Conservation (phyloP, 192 early-diverging fungal genomes). For the Coemansia sp. region DNA sequence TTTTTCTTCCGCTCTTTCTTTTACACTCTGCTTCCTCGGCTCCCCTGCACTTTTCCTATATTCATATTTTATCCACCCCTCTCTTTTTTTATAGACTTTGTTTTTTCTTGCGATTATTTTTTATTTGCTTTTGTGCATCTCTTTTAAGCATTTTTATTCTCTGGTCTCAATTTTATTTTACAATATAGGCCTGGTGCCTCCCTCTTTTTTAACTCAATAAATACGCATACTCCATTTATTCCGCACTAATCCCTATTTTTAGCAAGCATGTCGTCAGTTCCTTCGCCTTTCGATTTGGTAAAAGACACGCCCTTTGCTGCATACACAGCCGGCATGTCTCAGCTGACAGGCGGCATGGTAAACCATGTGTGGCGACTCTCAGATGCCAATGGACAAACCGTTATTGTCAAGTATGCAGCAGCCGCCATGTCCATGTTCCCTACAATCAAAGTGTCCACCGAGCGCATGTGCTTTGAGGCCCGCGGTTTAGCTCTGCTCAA, state of each 20-base stretch:
- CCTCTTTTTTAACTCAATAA: not conserved
- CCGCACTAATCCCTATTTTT: not conserved
- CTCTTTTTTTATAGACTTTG: not conserved
- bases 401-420: conserved; percentile 30
- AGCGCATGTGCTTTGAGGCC: conserved; percentile 33
- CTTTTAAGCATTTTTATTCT: not conserved
- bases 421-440: conserved; percentile 2
- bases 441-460: conserved; percentile 8
- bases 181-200: not conserved
- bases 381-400: not conserved
- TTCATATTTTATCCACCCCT: conserved; percentile 2
- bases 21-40: not conserved
- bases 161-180: not conserved
- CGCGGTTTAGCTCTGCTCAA: conserved; percentile 24
- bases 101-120: not conserved
- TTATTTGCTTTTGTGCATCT: conserved; percentile 10
- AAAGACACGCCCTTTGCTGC: conserved; percentile 10
- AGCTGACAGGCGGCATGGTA: conserved; percentile 29
- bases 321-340: conserved; percentile 10
- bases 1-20: not conserved
- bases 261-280: not conserved
- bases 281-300: conserved; percentile 20
- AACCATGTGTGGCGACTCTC: conserved; percentile 31
- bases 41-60: no score
- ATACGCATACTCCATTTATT: no score